phyloP scores from a whole-genome alignment of 202 grass and related monocot genomes.

The Panicum hallii region DNA sequence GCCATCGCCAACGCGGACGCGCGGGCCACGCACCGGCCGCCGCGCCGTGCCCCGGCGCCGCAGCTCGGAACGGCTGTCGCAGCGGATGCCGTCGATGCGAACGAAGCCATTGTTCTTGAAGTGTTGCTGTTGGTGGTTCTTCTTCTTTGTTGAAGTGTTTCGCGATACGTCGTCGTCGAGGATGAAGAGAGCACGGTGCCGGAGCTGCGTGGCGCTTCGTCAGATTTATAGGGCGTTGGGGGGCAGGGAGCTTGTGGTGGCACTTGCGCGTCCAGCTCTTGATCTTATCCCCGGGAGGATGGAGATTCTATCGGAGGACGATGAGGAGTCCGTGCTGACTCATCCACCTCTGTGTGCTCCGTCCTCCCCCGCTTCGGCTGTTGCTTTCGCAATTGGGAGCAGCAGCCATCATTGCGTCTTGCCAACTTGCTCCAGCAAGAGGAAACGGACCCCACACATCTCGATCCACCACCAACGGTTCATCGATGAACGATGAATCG shows the following conservation, averaged over 20 bases:
- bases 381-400: conserved; percentile 20
- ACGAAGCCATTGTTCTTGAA: conserved; percentile 42
- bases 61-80: background rate
- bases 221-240: conserved; percentile 29
- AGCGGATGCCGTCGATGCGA: background rate
- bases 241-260: conserved; percentile 22
- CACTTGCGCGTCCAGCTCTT: background rate
- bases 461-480: background rate
- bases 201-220: background rate
- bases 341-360: background rate
- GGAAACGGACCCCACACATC: no score
- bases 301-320: background rate
- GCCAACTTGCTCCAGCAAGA: background rate
- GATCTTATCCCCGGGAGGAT: conserved; percentile 39
- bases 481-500: no score
- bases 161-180: background rate
- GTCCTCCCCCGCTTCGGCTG: background rate
- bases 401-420: conserved; percentile 5
- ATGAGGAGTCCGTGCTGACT: conserved; percentile 35
- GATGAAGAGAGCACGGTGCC: background rate
- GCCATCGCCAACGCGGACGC: conserved; percentile 24
- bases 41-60: conserved; percentile 2
- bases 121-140: background rate
- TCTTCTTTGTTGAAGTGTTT: background rate
- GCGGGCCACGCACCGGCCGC: background rate